A percentile compares a stretch with the other conserved stretches of the same genome.
Evolutionary conservation across 495 filamentous ascomycete genomes (phyloP).

Genomic region (Hypoxylon lenormandii): DNA sequence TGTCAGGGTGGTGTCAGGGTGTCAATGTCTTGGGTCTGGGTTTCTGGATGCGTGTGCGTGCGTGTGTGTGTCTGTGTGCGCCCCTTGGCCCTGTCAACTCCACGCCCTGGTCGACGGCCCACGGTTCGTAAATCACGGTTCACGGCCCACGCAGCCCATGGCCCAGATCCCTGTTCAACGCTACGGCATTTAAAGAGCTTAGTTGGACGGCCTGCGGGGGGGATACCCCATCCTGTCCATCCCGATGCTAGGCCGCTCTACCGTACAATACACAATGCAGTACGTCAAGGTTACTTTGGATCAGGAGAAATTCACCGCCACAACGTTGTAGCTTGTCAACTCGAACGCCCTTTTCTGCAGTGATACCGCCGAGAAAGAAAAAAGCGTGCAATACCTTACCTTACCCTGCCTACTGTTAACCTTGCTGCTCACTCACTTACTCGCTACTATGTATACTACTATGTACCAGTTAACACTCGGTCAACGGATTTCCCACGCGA

Average conservation of each 20-base stretch:
- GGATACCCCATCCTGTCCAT: neutral
- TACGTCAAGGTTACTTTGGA: neutral
- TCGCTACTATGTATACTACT: no score
- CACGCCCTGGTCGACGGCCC: neutral
- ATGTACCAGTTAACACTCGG: no score
- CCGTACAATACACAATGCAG: no score
- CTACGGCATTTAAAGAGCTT: constrained; percentile 47
- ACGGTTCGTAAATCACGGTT: neutral
- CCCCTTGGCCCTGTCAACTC: constrained; percentile 5
- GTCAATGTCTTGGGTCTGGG: no score
- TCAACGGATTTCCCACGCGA: no score
- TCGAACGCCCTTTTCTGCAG: neutral
- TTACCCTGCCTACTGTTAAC: no score
- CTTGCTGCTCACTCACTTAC: no score
- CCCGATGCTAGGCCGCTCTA: neutral
- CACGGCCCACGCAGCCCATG: neutral
- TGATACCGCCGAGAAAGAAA: no score
- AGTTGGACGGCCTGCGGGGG: constrained; percentile 43
- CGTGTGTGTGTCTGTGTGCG: no score
- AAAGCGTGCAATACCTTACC: no score
- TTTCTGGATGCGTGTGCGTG: no score
- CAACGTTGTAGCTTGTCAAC: constrained; percentile 6
- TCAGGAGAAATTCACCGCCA: constrained; percentile 1
- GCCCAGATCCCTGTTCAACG: constrained; percentile 25
- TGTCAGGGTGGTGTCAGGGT: no score